A percentile compares a stretch with the other conserved stretches of the same genome.
phyloP scores from a whole-genome alignment of 2,329 filamentous ascomycete genomes.

The Diaporthe eres region DNA sequence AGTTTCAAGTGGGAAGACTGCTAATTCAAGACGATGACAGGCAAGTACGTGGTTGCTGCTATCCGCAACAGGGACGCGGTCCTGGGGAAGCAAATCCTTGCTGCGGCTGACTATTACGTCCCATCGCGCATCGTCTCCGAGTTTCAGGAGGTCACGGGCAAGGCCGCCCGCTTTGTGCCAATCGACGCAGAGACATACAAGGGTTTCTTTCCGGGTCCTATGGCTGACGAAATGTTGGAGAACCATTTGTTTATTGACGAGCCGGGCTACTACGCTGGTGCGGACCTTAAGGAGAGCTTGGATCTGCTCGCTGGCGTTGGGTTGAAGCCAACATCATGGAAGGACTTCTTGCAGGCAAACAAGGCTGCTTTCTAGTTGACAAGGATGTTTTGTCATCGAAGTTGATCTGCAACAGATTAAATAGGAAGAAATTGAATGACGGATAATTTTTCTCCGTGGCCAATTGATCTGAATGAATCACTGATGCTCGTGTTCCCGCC shows the following conservation, averaged over 20 bases:
- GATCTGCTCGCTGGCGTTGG: not conserved
- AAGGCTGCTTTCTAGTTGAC: not conserved
- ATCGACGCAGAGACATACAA: not conserved
- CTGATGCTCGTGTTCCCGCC: no score
- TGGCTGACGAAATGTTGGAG: not conserved
- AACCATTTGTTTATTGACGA: not conserved
- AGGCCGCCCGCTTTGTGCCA: not conserved
- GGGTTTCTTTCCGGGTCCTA: not conserved
- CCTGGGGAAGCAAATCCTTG: constrained; percentile 53
- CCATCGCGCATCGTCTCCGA: constrained; percentile 50
- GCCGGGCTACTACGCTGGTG: constrained; percentile 9
- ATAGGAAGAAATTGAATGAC: no score
- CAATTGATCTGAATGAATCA: no score
- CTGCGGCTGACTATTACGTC: constrained; percentile 54
- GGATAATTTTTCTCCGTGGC: no score
- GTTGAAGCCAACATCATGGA: not conserved
- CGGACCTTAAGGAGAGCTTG: not conserved
- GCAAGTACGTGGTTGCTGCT: constrained; percentile 41
- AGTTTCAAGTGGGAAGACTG: no score
- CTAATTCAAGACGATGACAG: not conserved
- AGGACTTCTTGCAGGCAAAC: not conserved
- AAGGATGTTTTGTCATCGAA: no score
- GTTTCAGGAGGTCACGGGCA: constrained; percentile 44
- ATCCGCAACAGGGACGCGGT: constrained; percentile 44
- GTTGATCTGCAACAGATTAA: no score